A percentile compares a stretch with the other conserved stretches of the same genome.
Evolutionary conservation across 2,329 filamentous ascomycete genomes (phyloP).

Genomic region (Zymoseptoria ardabiliae): DNA sequence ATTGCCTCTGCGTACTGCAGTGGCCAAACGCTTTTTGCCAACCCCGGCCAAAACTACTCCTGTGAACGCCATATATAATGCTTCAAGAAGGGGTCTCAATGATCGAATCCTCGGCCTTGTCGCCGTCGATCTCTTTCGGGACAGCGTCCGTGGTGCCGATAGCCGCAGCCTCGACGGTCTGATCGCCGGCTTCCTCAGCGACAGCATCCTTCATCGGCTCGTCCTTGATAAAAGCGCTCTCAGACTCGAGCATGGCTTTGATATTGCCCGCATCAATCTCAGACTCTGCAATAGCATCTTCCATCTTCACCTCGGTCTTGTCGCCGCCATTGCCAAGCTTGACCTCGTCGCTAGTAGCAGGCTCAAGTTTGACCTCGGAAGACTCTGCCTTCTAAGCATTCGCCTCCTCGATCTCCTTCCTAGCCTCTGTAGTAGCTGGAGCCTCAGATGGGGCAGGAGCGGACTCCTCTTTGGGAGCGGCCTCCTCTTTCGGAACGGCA

Average conservation of each 20-base stretch:
- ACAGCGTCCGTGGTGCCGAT: background rate
- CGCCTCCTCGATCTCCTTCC: conserved; percentile 4
- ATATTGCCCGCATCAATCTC: background rate
- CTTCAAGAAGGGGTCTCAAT: background rate
- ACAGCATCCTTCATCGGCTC: background rate
- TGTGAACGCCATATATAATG: background rate
- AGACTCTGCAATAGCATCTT: background rate
- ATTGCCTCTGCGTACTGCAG: background rate
- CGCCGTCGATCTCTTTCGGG: background rate
- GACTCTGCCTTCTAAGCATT: conserved; percentile 1
- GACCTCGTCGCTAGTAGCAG: background rate
- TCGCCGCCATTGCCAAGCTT: background rate
- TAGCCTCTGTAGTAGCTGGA: conserved; percentile 5
- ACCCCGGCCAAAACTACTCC: background rate
- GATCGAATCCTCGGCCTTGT: background rate
- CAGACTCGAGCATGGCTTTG: background rate
- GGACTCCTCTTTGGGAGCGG: background rate
- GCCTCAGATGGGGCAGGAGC: background rate
- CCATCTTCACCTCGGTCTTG: background rate
- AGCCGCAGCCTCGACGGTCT: background rate
- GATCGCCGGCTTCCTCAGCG: background rate
- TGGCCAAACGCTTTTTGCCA: background rate
- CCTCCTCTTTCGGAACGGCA: conserved; percentile 3
- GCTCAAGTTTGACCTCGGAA: background rate
- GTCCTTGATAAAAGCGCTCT: background rate